These are phyloP conservation scores for Penicillium lagena DNA, from an alignment of 495 filamentous ascomycete genomes.

Conservation along the genomic window DNA sequence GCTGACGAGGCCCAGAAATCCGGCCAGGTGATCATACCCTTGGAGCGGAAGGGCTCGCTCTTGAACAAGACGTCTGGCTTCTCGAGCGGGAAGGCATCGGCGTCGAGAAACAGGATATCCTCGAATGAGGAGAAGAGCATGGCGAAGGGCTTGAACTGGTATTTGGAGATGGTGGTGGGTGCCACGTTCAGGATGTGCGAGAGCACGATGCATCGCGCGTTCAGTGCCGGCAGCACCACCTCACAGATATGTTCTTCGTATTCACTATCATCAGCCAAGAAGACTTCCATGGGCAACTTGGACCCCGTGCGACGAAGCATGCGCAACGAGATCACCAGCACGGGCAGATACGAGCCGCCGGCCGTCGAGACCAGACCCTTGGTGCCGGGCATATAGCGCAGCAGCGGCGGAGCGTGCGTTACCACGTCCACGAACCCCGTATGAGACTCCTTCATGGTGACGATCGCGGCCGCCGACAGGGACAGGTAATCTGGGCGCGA, in stretches of 20 bases:
- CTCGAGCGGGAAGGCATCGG: conserved; percentile 41
- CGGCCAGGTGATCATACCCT: conserved; percentile 46
- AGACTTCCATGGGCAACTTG: conserved; percentile 47
- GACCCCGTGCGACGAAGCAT: conserved; percentile 49
- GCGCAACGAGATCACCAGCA: conserved; percentile 39
- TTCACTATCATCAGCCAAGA: conserved; percentile 35
- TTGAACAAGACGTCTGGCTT: conserved; percentile 41
- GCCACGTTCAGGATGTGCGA: conserved; percentile 27
- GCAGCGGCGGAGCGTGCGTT: background rate
- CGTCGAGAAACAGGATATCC: conserved; percentile 50
- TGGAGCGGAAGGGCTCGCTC: conserved; percentile 36
- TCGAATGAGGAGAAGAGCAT: conserved; percentile 51
- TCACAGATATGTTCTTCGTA: conserved; percentile 47
- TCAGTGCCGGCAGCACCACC: conserved; percentile 35
- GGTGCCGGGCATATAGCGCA: conserved; percentile 31
- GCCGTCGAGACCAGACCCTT: conserved; percentile 39
- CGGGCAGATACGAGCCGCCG: conserved; percentile 31
- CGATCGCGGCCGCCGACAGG: background rate
- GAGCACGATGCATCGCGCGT: conserved; percentile 42
- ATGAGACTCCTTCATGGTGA: background rate
- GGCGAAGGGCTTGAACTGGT: conserved; percentile 48
- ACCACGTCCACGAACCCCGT: background rate
- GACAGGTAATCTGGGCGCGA: background rate
- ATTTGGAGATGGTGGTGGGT: conserved; percentile 27
- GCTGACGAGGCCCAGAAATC: conserved; percentile 48